Conservation (phyloP, 345 rosid species). For the Boechera stricta region DNA sequence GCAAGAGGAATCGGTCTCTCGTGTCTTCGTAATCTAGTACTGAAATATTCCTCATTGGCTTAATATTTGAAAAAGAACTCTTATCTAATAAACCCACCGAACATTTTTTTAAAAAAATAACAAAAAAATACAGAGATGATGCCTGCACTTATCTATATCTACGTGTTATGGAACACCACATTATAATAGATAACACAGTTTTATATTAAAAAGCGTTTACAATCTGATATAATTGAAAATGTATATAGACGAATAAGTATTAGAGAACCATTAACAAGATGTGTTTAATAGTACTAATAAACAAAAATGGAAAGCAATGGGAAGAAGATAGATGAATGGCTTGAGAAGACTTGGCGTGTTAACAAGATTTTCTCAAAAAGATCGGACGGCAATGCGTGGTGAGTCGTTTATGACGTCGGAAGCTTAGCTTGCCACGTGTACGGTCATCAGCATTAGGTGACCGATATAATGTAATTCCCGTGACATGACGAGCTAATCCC, state of each 20-base stretch:
- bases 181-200: constrained; percentile 7
- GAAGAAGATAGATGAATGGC: constrained; percentile 26
- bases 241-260: constrained; percentile 3
- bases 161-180: constrained; percentile 35
- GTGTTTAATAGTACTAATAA: neutral
- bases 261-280: neutral
- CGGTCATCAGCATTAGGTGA: constrained; percentile 33
- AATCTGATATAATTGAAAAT: neutral
- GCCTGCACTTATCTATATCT: constrained; percentile 42
- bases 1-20: constrained; percentile 1
- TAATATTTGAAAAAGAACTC: constrained; percentile 29
- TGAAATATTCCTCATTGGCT: constrained; percentile 35
- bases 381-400: constrained; percentile 47
- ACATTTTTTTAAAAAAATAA: neutral
- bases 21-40: constrained; percentile 32
- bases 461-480: constrained; percentile 28
- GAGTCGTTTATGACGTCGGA: constrained; percentile 46
- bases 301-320: constrained; percentile 21
- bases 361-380: constrained; percentile 26
- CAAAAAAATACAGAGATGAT: constrained; percentile 22
- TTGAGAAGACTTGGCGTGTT: constrained; percentile 38
- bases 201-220: constrained; percentile 8
- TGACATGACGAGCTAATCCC: constrained; percentile 28
- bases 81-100: constrained; percentile 19
- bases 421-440: constrained; percentile 46